Percentiles rank a stretch among this genome's conserved stretches.
These are phyloP conservation scores for Thermomucor indicae-seudaticae DNA, from an alignment of 371 early-diverging fungal genomes.

Conservation along the genomic window DNA sequence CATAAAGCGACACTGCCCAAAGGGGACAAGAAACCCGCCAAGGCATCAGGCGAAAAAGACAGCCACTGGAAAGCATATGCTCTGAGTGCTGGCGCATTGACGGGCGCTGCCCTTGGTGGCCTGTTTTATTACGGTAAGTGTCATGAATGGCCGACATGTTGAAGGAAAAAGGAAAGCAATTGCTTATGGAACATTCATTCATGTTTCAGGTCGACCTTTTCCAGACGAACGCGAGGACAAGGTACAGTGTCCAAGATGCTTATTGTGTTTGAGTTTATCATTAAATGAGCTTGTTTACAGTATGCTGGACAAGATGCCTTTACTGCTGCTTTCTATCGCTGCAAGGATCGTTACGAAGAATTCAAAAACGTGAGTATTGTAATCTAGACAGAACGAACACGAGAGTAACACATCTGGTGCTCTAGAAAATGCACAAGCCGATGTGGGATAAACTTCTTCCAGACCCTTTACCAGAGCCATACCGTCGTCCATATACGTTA, in stretches of 20 bases:
- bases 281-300: conserved; percentile 10
- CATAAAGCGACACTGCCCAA: conserved; percentile 39
- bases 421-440: conserved; percentile 51
- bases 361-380: conserved; percentile 27
- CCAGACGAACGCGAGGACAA: conserved; percentile 27
- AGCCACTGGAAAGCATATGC: conserved; percentile 25
- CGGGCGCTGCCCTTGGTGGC: conserved; percentile 12
- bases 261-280: not conserved
- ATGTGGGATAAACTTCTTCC: conserved; percentile 85
- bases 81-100: conserved; percentile 15
- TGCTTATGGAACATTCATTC: not conserved
- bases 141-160: not conserved
- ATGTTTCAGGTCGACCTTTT: conserved; percentile 23
- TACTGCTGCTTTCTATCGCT: conserved; percentile 38
- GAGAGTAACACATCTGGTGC: not conserved
- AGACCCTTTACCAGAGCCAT: conserved; percentile 78
- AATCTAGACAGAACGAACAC: not conserved
- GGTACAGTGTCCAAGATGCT: conserved; percentile 8
- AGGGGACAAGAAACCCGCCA: conserved; percentile 50
- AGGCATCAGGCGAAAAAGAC: conserved; percentile 21
- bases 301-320: conserved; percentile 32
- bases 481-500: conserved; percentile 84
- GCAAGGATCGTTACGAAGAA: conserved; percentile 35
- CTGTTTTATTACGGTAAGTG: conserved; percentile 23
- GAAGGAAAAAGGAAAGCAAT: not conserved